These are phyloP conservation scores for Lipomyces orientalis DNA, from an alignment of 805 yeast genomes.

Conservation along the genomic window DNA sequence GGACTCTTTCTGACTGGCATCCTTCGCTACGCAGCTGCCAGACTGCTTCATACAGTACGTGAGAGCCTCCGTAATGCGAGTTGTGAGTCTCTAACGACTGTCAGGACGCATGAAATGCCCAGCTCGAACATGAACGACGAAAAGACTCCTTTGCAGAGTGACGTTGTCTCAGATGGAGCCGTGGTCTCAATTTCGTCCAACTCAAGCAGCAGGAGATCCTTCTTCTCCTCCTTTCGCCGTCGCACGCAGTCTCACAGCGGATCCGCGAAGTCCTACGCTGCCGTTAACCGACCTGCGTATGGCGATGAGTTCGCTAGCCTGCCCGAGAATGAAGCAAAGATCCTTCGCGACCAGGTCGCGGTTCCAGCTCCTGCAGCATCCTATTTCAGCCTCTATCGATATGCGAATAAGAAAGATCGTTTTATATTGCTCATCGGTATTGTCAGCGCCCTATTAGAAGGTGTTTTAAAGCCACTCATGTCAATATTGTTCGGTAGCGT, in stretches of 20 bases:
- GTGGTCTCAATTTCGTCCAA: slow-evolving; percentile 25
- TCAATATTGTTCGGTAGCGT: slow-evolving; percentile 47
- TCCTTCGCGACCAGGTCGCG: slow-evolving; percentile 46
- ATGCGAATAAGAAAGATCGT: slow-evolving; percentile 45
- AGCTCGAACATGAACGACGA: slow-evolving; percentile 8
- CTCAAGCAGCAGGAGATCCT: slow-evolving; percentile 11
- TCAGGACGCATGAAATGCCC: neutral
- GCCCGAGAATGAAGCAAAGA: slow-evolving; percentile 44
- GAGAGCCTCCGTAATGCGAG: neutral
- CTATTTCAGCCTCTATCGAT: slow-evolving; percentile 44
- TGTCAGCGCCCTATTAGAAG: slow-evolving; percentile 46
- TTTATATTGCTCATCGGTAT: slow-evolving; percentile 44
- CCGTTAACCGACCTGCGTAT: slow-evolving; percentile 12
- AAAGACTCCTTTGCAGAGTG: slow-evolving; percentile 23
- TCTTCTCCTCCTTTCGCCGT: slow-evolving; percentile 21
- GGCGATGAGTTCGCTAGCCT: slow-evolving; percentile 39
- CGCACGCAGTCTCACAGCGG: slow-evolving; percentile 10
- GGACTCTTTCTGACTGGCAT: too few species aligned
- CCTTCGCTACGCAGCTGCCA: neutral
- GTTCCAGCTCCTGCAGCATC: slow-evolving; percentile 37
- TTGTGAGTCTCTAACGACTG: neutral
- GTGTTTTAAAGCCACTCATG: slow-evolving; percentile 48
- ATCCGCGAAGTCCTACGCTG: slow-evolving; percentile 26
- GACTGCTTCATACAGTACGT: neutral
- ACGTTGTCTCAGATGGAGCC: slow-evolving; percentile 13